phyloP scores from a whole-genome alignment of 108 stramenopile genomes.

The Cyclotella atomus region DNA sequence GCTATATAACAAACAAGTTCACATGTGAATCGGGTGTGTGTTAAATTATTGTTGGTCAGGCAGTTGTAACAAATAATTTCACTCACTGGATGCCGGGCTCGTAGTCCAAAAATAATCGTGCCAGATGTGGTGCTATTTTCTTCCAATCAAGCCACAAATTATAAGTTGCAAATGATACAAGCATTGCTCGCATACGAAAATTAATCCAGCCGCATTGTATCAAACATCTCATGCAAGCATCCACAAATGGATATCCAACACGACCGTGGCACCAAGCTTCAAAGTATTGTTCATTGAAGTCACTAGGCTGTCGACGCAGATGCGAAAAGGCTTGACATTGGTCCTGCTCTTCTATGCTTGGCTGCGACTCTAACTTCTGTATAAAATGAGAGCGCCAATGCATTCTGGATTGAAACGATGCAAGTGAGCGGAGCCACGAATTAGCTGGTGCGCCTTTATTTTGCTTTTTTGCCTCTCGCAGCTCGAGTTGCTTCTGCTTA shows the following conservation, averaged over 20 bases:
- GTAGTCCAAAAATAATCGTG: slow-evolving; percentile 70
- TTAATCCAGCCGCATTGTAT: slow-evolving; percentile 71
- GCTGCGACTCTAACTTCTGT: slow-evolving; percentile 75
- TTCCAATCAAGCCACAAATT: slow-evolving; percentile 85
- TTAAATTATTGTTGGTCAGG: not conserved
- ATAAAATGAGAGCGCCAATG: slow-evolving; percentile 80
- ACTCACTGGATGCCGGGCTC: slow-evolving; percentile 48
- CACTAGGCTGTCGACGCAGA: slow-evolving; percentile 60
- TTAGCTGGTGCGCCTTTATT: slow-evolving; percentile 16
- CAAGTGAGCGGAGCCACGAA: slow-evolving; percentile 65
- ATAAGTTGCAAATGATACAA: slow-evolving; percentile 76
- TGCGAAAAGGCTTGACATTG: slow-evolving; percentile 61
- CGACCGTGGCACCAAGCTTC: slow-evolving; percentile 62
- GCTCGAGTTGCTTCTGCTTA: slow-evolving; percentile 48
- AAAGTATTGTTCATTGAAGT: slow-evolving; percentile 63
- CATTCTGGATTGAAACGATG: slow-evolving; percentile 67
- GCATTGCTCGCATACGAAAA: slow-evolving; percentile 81
- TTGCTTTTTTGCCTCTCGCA: slow-evolving; percentile 41
- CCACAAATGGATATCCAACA: slow-evolving; percentile 74
- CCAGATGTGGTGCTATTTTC: slow-evolving; percentile 61
- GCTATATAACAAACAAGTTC: not conserved
- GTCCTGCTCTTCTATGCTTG: slow-evolving; percentile 57
- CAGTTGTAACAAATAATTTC: too few species aligned
- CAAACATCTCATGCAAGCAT: slow-evolving; percentile 79
- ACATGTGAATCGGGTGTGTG: not conserved